Evolutionary conservation across 345 rosid species (phyloP), one percentile per base, ranked within the genome.

Genomic region (Punica granatum): DNA sequence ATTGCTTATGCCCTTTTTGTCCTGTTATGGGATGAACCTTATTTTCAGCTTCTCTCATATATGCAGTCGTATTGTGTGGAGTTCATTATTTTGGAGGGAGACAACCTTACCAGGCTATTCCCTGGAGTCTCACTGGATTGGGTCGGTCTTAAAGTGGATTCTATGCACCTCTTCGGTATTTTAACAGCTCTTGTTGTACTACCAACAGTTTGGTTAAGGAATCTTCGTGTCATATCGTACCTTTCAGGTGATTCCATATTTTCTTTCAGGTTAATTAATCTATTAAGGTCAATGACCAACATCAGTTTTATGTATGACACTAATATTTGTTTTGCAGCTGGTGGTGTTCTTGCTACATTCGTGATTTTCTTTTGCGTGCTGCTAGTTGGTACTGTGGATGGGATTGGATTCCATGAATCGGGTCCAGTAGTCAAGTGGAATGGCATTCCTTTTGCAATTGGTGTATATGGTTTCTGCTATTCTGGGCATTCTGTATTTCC

Each of bases 401-500:
- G 87, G 16, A 74, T 85, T 42, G 94, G 98, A 66, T 93, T 93
- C 78, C 85, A 88, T 81, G 87, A 83, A 35, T 77, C 80, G n/a
- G 85, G 88, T 66, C 82, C 84, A 31, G 60, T 79, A 42, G 89
- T 88, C 69, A 93, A 88, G 42, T 85, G 88, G 92, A 86, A 78
- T 58, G 97, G 96, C 33, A 73, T 93, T 77, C 98, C 98, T 8
- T 83, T 90, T 84, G 92, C 86, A 1, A 74, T 87, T 74, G 98
- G 98, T 72, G 88, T 90, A 4, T 86, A 84, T 39, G 94, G 94
- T 30, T 93, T 93, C 77, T 88, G 96, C 75, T 84, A 68, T 37
- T 79, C 96, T 31, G 97, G 90, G 16, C 98, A 93, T 67, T 82
- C 98, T 32, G 97, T 93, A 63, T 86, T 93, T 70, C 97, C 98